phyloP scores from a whole-genome alignment of 345 rosid species.

The Hypericum androsaemum region DNA sequence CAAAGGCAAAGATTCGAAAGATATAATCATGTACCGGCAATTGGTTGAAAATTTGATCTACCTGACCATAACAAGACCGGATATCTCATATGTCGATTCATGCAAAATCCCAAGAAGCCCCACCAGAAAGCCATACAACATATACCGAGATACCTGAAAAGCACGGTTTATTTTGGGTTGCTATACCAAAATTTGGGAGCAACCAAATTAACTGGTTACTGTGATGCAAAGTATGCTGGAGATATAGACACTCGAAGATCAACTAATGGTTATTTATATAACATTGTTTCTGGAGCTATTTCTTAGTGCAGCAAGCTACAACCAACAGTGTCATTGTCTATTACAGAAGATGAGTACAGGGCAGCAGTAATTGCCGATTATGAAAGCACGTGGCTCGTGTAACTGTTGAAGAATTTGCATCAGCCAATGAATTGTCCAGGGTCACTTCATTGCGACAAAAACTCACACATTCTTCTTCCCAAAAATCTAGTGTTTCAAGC shows the following conservation, averaged over 20 bases:
- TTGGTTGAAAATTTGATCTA: conserved; percentile 1
- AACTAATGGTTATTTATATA: neutral
- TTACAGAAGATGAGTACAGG: neutral
- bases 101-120: conserved; percentile 3
- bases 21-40: conserved; percentile 1
- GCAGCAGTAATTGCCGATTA: neutral
- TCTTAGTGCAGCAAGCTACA: conserved; percentile 1
- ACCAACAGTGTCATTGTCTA: conserved; percentile 1
- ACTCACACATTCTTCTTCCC: neutral
- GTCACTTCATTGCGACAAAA: neutral
- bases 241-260: conserved; percentile 1
- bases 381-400: neutral
- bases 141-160: neutral
- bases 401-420: neutral
- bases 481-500: neutral
- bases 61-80: neutral
- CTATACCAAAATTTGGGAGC: neutral
- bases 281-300: neutral
- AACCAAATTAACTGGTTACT: neutral
- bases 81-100: neutral
- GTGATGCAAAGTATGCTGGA: conserved; percentile 5
- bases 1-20: neutral
- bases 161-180: neutral
- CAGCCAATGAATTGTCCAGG: neutral
- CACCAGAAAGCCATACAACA: neutral